Base-by-base conservation (phyloP, 2,329 filamentous ascomycete species). In the Arthrocladium fulminans region DNA sequence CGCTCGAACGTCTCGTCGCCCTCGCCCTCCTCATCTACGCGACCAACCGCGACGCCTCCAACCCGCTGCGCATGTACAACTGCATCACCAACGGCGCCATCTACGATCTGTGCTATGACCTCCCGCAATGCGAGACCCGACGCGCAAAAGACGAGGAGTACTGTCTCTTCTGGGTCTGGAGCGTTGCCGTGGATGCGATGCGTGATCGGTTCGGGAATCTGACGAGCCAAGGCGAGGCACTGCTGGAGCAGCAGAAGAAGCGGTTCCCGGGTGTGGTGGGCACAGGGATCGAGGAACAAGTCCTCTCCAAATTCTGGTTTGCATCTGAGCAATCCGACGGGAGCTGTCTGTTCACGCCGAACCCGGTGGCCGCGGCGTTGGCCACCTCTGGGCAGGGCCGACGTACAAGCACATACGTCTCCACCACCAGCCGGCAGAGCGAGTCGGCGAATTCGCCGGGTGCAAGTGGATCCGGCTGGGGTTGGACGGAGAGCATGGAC, bases 41-140 rank as follows among this genome's bases (percentile, higher is more conserved):
- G 10, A 44, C 41, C 27, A 44, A 44, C 25, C 24, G 41, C 9
- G 41, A 44, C 27, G 23, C 24, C 3, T 4, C 41, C 9, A 44
- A 44, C 22, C 41, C 41, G 12, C 27, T 44, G 17, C 24, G 41
- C 3, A 44, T 44, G 41, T 44, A 44, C 24, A 44, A 44, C 17
- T 44, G 41, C 41, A 44, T 44, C 25, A 44, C 41, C 7, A 44
- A 44, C 41, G 41, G 41, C 27, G 41, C 41, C 3, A 44, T 44
- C 24, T 30, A 44, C 24, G 41, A 44, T 15, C 41, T 44, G 8
- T n/a, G 12, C 3, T 22, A 44, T 19, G 41, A 44, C 27, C 41
- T 44, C 3, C 15, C 41, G 15, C 41, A 32, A 13, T 44, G 41
- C 41, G 27, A 44, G 19, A 22, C 25, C 9, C 24, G 24, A n/a